Evolutionary conservation across 2,329 filamentous ascomycete species (phyloP).

Genomic region (Hypoxylon sp.): DNA sequence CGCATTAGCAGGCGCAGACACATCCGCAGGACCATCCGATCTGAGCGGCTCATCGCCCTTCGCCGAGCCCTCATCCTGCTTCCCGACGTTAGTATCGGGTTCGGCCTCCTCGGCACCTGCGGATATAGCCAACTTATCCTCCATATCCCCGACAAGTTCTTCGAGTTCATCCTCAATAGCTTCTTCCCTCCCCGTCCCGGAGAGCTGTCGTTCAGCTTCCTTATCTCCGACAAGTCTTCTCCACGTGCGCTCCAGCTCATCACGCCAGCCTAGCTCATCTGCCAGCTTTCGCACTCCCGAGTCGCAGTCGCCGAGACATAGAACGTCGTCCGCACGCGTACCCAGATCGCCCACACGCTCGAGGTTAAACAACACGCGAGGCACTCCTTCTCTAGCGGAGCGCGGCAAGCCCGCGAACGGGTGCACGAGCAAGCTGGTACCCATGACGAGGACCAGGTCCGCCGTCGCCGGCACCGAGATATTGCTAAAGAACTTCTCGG

Average conservation of each 20-base stretch:
- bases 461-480: conserved; percentile 70
- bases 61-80: conserved; percentile 35
- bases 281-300: conserved; percentile 84
- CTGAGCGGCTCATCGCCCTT: conserved; percentile 4
- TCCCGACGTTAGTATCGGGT: conserved; percentile 34
- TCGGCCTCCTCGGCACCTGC: conserved; percentile 36
- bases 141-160: conserved; percentile 54
- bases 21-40: conserved; percentile 27
- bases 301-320: conserved; percentile 88
- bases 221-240: conserved; percentile 74
- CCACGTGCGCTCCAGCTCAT: conserved; percentile 87
- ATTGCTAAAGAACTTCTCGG: conserved; percentile 74
- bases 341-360: conserved; percentile 87
- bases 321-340: conserved; percentile 83
- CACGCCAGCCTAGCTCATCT: conserved; percentile 84
- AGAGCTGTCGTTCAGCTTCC: conserved; percentile 67
- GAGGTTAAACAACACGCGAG: conserved; percentile 88
- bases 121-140: conserved; percentile 52
- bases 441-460: conserved; percentile 87
- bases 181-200: conserved; percentile 53
- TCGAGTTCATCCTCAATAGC: conserved; percentile 62
- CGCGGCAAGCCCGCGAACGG: conserved; percentile 88
- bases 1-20: conserved; percentile 29
- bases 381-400: conserved; percentile 72
- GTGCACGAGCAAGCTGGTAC: conserved; percentile 88